A percentile compares a stretch with the other conserved stretches of the same genome.
phyloP scores from a whole-genome alignment of 345 rosid species.

The Cochlearia excelsa region DNA sequence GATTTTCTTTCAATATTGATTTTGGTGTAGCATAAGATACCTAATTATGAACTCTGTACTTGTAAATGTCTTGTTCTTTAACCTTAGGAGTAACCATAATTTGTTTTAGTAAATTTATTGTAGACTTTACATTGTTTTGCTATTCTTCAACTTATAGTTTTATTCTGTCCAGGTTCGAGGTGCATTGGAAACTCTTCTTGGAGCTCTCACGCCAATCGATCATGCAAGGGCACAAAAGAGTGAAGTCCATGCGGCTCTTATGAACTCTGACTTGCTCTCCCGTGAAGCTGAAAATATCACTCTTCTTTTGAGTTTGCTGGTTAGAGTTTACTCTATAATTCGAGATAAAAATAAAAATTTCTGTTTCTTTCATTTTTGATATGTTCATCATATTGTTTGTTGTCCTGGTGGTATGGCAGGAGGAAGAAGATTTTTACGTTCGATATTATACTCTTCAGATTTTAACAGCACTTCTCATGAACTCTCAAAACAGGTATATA shows the following conservation, averaged over 20 bases:
- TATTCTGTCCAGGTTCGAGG: slow-evolving; percentile 64
- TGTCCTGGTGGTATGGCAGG: slow-evolving; percentile 45
- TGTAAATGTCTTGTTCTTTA: slow-evolving; percentile 14
- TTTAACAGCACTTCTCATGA: slow-evolving; percentile 89
- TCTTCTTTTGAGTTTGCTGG: slow-evolving; percentile 90
- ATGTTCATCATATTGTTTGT: slow-evolving; percentile 5
- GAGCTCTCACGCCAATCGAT: slow-evolving; percentile 84
- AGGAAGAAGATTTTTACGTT: slow-evolving; percentile 94
- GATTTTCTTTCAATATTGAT: slow-evolving; percentile 9
- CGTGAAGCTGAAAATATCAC: slow-evolving; percentile 91
- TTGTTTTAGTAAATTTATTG: neutral
- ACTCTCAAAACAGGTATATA: slow-evolving; percentile 80
- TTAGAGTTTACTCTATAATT: slow-evolving; percentile 30
- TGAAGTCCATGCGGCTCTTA: slow-evolving; percentile 85
- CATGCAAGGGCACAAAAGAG: slow-evolving; percentile 67
- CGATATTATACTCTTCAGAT: slow-evolving; percentile 94
- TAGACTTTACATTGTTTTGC: slow-evolving; percentile 7
- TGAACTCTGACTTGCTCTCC: slow-evolving; percentile 94
- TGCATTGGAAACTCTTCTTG: slow-evolving; percentile 88
- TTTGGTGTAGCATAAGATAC: slow-evolving; percentile 9
- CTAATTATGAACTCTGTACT: neutral
- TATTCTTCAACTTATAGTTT: slow-evolving; percentile 12
- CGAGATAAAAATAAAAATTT: neutral
- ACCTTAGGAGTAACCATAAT: slow-evolving; percentile 6
- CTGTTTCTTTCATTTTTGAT: neutral